Base-by-base conservation (phyloP, 768 basidiomycete species). In the Pisolithus microcarpus region DNA sequence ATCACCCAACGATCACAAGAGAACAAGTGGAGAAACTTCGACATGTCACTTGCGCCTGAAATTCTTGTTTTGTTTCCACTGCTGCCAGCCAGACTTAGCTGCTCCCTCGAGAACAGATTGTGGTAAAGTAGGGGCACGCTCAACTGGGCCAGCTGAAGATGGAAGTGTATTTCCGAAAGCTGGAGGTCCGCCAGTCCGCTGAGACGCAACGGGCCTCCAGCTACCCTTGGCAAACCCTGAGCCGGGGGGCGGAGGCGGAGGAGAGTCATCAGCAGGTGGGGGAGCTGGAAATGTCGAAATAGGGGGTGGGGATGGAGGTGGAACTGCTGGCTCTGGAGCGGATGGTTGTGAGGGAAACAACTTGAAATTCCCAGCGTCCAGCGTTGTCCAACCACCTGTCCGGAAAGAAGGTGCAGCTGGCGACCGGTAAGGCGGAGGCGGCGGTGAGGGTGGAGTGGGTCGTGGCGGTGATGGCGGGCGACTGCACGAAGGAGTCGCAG, bases 311-410 rank as follows among this genome's bases (percentile, higher is more conserved):
- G 63, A 58, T 34, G 54, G 53, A 30, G 55, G 49, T 16, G 61
- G 43, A 15, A 63, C 59, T 34, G 54, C 50, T 26, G 55, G 46
- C n/a, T 60, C 46, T 1, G 54, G 51, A 10, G 40, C 36, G 23
- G 43, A 40, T 5, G 60, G 55, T 11, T 55, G 34, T 5, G 62
- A 60, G 48, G 64, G 61, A 15, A 56, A 47, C 3, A 61, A 34
- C 31, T 65, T 65, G 23, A 66, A 66, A 51, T 62, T 73, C 19
- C 73, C 69, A 2, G 75, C 75, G 52, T 85, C 85, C 23, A 87
- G 70, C 34, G 79, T 78, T 8, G 84, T 80, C 79, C 82, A 86
- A 16, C 86, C 85, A 43, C 74, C 83, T 10, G 77, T 71, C 42
- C 81, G 74, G 62, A 84, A 85, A 9, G 70, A 56, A 16, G 81